Percentiles rank a stretch among this genome's conserved stretches.
phyloP scores from a whole-genome alignment of 2,329 filamentous ascomycete genomes.

The Pseudogymnoascus sp. region DNA sequence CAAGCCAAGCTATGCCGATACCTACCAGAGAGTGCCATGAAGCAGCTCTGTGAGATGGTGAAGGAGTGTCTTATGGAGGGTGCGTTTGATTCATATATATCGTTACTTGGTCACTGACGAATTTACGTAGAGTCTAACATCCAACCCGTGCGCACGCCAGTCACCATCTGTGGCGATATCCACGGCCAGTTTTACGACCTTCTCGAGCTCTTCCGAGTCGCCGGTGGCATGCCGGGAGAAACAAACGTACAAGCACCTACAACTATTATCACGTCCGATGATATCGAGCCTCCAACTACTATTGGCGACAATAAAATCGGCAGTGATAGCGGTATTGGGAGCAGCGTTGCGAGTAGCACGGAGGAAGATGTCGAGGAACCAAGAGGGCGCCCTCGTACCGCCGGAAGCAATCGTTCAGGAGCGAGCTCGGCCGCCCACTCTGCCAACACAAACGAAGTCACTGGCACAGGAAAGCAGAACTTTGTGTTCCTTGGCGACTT shows the following conservation, averaged over 20 bases:
- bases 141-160: constrained; percentile 91
- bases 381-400: constrained; percentile 38
- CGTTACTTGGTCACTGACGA: constrained; percentile 17
- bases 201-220: constrained; percentile 91
- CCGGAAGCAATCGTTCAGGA: constrained; percentile 34
- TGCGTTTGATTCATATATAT: constrained; percentile 33
- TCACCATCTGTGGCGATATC: constrained; percentile 96
- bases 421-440: constrained; percentile 32
- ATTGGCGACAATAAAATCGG: constrained; percentile 60
- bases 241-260: constrained; percentile 59
- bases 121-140: constrained; percentile 81
- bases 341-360: constrained; percentile 42
- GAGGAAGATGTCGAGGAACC: constrained; percentile 43
- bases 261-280: constrained; percentile 76
- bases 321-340: constrained; percentile 43
- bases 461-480: constrained; percentile 54
- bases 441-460: constrained; percentile 29
- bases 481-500: constrained; percentile 68
- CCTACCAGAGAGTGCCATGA: constrained; percentile 93
- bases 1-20: constrained; percentile 97
- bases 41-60: constrained; percentile 95
- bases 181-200: constrained; percentile 99
- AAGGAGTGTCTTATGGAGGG: constrained; percentile 99
- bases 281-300: constrained; percentile 87
- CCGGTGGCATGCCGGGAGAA: constrained; percentile 91